Conservation (phyloP, 768 basidiomycete genomes). For the Mrakia gelida region DNA sequence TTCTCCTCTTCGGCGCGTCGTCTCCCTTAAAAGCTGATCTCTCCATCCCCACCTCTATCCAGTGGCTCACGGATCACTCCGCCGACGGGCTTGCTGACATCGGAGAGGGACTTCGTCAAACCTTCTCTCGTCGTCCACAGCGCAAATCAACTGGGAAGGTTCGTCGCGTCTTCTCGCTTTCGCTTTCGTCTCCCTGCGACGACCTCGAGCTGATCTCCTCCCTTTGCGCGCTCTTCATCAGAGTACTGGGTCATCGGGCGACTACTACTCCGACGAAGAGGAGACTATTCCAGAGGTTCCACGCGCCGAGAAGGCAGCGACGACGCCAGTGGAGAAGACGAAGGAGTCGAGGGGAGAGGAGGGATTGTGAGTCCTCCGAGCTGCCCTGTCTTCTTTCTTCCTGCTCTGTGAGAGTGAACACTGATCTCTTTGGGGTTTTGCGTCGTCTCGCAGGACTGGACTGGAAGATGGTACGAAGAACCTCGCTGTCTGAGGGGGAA, state of each 20-base stretch:
- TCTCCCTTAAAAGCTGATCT: neutral
- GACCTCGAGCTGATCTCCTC: neutral
- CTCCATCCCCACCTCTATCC: conserved; percentile 15
- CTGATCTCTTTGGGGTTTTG: too few relatives aligned
- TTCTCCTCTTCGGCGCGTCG: neutral
- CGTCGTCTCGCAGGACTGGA: too few relatives aligned
- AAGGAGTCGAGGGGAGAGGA: neutral
- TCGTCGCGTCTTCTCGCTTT: neutral
- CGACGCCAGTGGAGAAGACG: neutral
- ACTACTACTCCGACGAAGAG: conserved; percentile 18
- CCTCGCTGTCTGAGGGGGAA: too few relatives aligned
- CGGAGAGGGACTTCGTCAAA: conserved; percentile 57
- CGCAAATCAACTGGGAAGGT: conserved; percentile 9
- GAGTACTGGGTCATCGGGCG: neutral
- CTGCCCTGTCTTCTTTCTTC: neutral
- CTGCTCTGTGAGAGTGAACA: too few relatives aligned
- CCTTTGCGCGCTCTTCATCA: neutral
- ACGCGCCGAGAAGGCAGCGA: neutral
- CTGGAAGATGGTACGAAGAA: too few relatives aligned
- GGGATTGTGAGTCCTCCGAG: neutral
- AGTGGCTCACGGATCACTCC: conserved; percentile 71
- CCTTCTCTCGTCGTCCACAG: conserved; percentile 51
- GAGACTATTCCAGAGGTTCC: neutral
- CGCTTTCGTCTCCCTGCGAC: too few relatives aligned
- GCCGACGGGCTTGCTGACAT: conserved; percentile 69